phyloP scores from a whole-genome alignment of 2,329 filamentous ascomycete species.

The Thelonectria blattea region DNA sequence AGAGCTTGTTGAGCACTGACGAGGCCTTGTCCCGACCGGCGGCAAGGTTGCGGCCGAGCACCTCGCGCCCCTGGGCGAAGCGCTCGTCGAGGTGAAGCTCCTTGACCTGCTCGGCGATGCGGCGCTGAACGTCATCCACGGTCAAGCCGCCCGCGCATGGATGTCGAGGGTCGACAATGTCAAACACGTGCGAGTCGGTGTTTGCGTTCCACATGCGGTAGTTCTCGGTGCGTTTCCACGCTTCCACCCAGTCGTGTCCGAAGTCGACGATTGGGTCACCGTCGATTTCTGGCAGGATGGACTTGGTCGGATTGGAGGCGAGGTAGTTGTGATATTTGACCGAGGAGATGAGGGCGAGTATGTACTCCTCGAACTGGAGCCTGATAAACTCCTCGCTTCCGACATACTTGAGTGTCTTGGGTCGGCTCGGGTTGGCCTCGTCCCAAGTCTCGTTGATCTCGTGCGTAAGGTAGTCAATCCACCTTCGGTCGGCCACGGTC shows the following conservation, averaged over 20 bases:
- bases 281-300: slow-evolving; percentile 71
- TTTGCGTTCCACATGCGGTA: slow-evolving; percentile 85
- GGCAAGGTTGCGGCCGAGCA: slow-evolving; percentile 85
- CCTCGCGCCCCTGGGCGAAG: slow-evolving; percentile 82
- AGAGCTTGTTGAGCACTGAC: slow-evolving; percentile 84
- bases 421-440: slow-evolving; percentile 82
- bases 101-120: slow-evolving; percentile 88
- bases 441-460: slow-evolving; percentile 98
- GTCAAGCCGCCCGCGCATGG: slow-evolving; percentile 91
- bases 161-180: slow-evolving; percentile 90
- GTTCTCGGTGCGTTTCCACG: slow-evolving; percentile 88
- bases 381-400: slow-evolving; percentile 98
- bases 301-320: slow-evolving; percentile 67
- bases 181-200: slow-evolving; percentile 88
- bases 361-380: slow-evolving; percentile 95
- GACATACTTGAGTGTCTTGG: slow-evolving; percentile 93
- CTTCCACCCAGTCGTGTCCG: slow-evolving; percentile 81
- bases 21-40: slow-evolving; percentile 88
- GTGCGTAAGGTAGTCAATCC: slow-evolving; percentile 95
- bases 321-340: slow-evolving; percentile 87
- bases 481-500: slow-evolving; percentile 86
- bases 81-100: slow-evolving; percentile 93
- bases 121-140: slow-evolving; percentile 91
- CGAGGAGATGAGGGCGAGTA: slow-evolving; percentile 84
- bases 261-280: slow-evolving; percentile 88